Evolutionary conservation across 345 rosid species (phyloP).

Genomic region (Rhizophora apiculata): DNA sequence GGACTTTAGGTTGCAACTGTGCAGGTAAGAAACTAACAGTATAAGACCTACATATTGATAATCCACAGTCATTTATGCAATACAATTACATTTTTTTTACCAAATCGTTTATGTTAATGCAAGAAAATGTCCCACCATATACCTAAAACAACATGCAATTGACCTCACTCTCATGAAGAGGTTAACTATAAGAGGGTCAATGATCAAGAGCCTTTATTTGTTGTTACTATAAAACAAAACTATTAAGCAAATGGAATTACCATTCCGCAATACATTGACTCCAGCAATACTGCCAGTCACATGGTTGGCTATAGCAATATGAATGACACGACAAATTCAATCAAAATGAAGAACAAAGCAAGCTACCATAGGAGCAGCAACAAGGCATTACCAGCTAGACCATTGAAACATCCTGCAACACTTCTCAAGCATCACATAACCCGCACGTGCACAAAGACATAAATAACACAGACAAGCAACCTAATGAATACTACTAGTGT

Average conservation of each 20-base stretch:
- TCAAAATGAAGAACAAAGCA: slow-evolving; percentile 10
- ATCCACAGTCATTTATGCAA: not conserved
- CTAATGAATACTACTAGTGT: not conserved
- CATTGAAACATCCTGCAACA: not conserved
- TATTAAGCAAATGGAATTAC: too few species aligned
- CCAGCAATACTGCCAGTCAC: too few species aligned
- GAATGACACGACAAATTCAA: not conserved
- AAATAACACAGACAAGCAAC: not conserved
- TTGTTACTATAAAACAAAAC: too few species aligned
- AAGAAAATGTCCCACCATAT: too few species aligned
- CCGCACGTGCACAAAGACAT: not conserved
- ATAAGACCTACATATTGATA: not conserved
- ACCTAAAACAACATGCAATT: too few species aligned
- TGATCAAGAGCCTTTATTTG: too few species aligned
- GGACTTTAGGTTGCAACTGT: slow-evolving; percentile 44
- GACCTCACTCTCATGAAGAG: too few species aligned
- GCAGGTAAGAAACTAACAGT: not conserved
- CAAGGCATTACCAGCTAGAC: not conserved
- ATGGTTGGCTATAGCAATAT: too few species aligned
- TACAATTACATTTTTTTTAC: not conserved
- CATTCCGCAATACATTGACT: too few species aligned
- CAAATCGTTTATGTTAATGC: too few species aligned
- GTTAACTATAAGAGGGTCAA: too few species aligned
- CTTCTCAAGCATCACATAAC: not conserved
- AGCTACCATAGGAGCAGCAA: too few species aligned